A percentile compares a stretch with the other conserved stretches of the same genome.
Evolutionary conservation across 495 filamentous ascomycete genomes (phyloP).

Genomic region (Talaromyces borbonicus): DNA sequence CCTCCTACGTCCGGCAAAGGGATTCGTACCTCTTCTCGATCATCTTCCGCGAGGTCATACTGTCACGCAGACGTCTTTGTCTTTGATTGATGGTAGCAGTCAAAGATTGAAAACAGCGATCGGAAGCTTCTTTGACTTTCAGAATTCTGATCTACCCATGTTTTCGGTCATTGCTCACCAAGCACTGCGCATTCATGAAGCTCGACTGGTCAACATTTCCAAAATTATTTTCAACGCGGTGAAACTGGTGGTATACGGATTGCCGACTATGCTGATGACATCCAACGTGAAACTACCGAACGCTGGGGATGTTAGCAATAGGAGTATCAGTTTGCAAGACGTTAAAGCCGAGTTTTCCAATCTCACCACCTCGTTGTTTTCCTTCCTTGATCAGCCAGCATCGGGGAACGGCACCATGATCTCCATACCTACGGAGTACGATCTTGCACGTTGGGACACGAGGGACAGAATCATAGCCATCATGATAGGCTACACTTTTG

Average conservation of each 20-base stretch:
- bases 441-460: constrained; percentile 65
- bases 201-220: constrained; percentile 21
- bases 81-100: constrained; percentile 38
- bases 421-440: constrained; percentile 38
- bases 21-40: constrained; percentile 31
- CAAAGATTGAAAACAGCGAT: constrained; percentile 34
- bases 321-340: background rate
- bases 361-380: background rate
- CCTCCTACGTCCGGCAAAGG: constrained; percentile 33
- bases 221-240: constrained; percentile 11
- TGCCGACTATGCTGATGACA: constrained; percentile 27
- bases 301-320: too few species aligned
- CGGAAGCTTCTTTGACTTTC: constrained; percentile 33
- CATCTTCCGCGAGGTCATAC: constrained; percentile 28
- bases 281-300: too few species aligned
- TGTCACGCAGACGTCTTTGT: constrained; percentile 34
- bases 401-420: background rate
- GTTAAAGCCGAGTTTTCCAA: background rate
- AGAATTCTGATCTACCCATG: constrained; percentile 47
- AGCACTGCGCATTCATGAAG: constrained; percentile 41
- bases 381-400: background rate
- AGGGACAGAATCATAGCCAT: constrained; percentile 73
- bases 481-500: constrained; percentile 65
- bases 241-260: constrained; percentile 29
- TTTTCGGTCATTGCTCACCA: constrained; percentile 55